Base-by-base conservation (phyloP, 768 basidiomycete species). In the Suillus subalutaceus region DNA sequence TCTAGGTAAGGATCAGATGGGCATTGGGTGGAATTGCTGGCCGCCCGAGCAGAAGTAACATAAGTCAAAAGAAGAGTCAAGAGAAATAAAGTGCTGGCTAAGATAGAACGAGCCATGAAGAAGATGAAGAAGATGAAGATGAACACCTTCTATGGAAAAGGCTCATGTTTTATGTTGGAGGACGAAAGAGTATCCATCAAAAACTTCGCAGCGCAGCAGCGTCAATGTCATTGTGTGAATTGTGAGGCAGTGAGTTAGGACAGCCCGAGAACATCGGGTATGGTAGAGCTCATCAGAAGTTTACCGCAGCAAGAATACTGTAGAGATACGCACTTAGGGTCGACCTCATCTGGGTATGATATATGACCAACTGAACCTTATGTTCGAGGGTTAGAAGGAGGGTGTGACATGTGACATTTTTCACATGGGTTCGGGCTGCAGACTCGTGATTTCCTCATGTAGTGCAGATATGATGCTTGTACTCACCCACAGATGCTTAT, bases 1-100 rank as follows among this genome's bases (percentile, higher is more conserved):
- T 87, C 83, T 6, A 71, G 67, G 59, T 80, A 84, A 26, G 84
- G 83, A 68, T 86, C 74, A 15, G 77, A 68, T 41, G 79, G 77
- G 41, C 70, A 62, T 52, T 62, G 61, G 0, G 32, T 32, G 40
- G 44, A 35, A 63, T 52, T 38, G 18, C 26, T 41, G 18, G 65
- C 65, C 16, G 65, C 65, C n/a, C 38, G 63, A 53, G 62, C 40
- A 10, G 46, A 40, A 10, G 35, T 23, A 23, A 50, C n/a, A 41
- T 41, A 37, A 41, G 20, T n/a, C 57, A 63, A 43, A 38, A 66
- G 35, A 23, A 64, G 37, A 60, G 62, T 37, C 38, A 64, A 64
- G 10, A 30, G 12, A 60, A 43, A 43, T 6, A 60, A 32, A 60
- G 18, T 43, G 18, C 30, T 43, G 18, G 59, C 13, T 32, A 20